Conservation (phyloP, 169 alveolate genomes). For the Plasmodium vivax region DNA sequence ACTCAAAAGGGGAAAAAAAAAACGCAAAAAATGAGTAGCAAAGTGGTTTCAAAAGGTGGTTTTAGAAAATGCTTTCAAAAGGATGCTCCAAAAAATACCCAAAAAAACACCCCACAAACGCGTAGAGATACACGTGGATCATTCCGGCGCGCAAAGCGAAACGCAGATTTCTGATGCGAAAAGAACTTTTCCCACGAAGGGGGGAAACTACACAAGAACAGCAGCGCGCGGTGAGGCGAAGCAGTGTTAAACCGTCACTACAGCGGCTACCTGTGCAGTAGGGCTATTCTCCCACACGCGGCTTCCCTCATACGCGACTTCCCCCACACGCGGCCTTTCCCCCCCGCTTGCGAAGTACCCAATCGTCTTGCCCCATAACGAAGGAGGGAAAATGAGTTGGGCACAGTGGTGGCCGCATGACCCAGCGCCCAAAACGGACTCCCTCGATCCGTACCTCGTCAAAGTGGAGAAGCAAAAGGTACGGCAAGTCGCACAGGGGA, state of each 20-base stretch:
- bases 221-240: neutral
- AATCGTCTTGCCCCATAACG: neutral
- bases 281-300: neutral
- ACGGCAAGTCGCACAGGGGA: neutral
- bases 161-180: neutral
- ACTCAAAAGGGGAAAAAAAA: neutral
- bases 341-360: neutral
- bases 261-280: neutral
- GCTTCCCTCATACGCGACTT: neutral
- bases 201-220: neutral
- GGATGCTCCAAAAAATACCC: too few relatives aligned
- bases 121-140: neutral
- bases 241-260: neutral
- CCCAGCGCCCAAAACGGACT: slow-evolving; percentile 82
- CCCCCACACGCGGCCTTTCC: neutral
- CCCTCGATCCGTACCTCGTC: slow-evolving; percentile 83
- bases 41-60: neutral
- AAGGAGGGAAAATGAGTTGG: slow-evolving; percentile 80
- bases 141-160: neutral
- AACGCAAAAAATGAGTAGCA: neutral
- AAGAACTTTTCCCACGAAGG: neutral
- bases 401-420: slow-evolving; percentile 87
- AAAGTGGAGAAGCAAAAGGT: slow-evolving; percentile 83
- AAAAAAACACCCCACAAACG: neutral
- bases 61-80: neutral